phyloP scores from a whole-genome alignment of 2,329 filamentous ascomycete species.

The Shiraia sp. region DNA sequence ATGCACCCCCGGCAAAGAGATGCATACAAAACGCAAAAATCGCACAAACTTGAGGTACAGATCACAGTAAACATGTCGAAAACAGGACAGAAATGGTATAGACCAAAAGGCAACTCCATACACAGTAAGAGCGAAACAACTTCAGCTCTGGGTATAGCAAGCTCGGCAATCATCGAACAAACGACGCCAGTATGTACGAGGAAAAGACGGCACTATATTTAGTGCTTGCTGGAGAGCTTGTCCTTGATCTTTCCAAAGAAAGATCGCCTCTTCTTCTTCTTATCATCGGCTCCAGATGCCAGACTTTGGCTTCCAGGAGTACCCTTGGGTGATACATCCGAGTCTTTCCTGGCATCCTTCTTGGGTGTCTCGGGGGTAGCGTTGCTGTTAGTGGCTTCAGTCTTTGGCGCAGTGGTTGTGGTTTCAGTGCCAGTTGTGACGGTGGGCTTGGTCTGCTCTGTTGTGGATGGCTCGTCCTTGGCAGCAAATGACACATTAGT shows the following conservation, averaged over 20 bases:
- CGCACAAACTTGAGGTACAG: slow-evolving; percentile 22
- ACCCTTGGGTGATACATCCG: slow-evolving; percentile 37
- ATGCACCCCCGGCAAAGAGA: too few relatives aligned
- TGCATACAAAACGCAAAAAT: slow-evolving; percentile 12
- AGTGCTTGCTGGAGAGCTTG: slow-evolving; percentile 45
- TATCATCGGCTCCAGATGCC: slow-evolving; percentile 35
- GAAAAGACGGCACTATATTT: slow-evolving; percentile 10
- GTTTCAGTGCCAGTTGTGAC: slow-evolving; percentile 48
- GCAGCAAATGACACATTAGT: slow-evolving; percentile 49
- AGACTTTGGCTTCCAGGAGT: slow-evolving; percentile 46
- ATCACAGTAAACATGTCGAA: slow-evolving; percentile 24
- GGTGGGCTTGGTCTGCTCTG: slow-evolving; percentile 43
- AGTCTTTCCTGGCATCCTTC: slow-evolving; percentile 30
- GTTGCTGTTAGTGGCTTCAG: slow-evolving; percentile 9
- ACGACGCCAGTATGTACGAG: slow-evolving; percentile 16
- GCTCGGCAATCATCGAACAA: slow-evolving; percentile 13
- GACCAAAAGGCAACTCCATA: slow-evolving; percentile 41
- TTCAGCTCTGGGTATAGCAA: slow-evolving; percentile 27
- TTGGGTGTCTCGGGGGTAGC: slow-evolving; percentile 34
- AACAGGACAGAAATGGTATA: slow-evolving; percentile 40
- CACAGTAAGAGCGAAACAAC: slow-evolving; percentile 30
- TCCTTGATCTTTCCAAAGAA: slow-evolving; percentile 56
- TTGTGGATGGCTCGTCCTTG: slow-evolving; percentile 45
- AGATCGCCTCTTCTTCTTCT: slow-evolving; percentile 54
- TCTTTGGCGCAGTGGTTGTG: slow-evolving; percentile 20